Percentiles rank a stretch among this genome's conserved stretches.
These are phyloP conservation scores for Hypholoma sublateritium DNA, from an alignment of 768 basidiomycete species.

Conservation along the genomic window DNA sequence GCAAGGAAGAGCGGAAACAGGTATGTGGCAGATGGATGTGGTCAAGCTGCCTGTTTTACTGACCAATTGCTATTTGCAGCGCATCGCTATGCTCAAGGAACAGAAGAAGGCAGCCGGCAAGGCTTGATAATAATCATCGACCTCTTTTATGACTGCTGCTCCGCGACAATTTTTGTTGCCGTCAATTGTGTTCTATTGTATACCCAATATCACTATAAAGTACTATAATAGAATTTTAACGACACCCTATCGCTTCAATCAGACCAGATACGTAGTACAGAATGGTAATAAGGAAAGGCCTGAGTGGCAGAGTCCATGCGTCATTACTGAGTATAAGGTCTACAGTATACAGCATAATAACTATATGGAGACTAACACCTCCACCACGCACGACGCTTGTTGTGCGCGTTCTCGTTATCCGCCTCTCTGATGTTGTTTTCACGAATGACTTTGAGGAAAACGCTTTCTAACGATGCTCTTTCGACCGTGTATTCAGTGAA, in stretches of 20 bases:
- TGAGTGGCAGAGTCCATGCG: too few species aligned
- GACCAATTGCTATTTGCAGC: constrained; percentile 34
- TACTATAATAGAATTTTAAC: too few species aligned
- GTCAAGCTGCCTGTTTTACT: background rate
- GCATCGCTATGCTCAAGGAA: constrained; percentile 78
- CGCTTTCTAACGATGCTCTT: constrained; percentile 67
- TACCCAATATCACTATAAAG: too few species aligned
- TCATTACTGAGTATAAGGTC: background rate
- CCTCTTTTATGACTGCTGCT: background rate
- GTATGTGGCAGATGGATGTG: constrained; percentile 37
- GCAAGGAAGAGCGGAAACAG: constrained; percentile 91
- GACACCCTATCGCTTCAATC: too few species aligned
- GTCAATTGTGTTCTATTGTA: background rate
- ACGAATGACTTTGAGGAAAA: constrained; percentile 44
- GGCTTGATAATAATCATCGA: constrained; percentile 11
- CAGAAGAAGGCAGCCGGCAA: constrained; percentile 62
- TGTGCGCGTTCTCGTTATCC: constrained; percentile 1
- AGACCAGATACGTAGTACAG: too few species aligned
- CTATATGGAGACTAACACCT: background rate
- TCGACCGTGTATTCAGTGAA: constrained; percentile 73
- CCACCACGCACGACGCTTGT: background rate
- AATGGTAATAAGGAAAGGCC: too few species aligned
- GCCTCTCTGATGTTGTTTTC: constrained; percentile 9
- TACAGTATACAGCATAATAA: background rate
- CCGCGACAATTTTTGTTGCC: background rate